Evolutionary conservation across 306 rosid genomes (phyloP).

Genomic region (Castanea sativa): DNA sequence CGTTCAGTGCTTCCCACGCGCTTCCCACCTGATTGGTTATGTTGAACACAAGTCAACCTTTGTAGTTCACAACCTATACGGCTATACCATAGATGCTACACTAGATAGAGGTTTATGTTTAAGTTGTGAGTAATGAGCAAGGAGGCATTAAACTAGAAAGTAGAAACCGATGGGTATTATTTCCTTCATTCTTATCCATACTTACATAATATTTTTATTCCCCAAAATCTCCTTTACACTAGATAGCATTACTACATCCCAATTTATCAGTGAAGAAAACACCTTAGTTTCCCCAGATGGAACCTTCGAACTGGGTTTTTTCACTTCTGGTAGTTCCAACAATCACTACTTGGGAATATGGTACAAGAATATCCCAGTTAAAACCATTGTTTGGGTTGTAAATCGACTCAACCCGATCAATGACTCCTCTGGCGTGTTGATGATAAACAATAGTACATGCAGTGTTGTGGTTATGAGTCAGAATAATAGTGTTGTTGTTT

Average conservation of each 20-base stretch:
- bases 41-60: no score
- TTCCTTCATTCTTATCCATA: no score
- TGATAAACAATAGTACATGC: conserved; percentile 11
- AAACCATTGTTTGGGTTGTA: conserved; percentile 61
- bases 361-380: conserved; percentile 30
- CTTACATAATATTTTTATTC: not conserved
- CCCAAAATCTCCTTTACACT: not conserved
- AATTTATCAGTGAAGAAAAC: conserved; percentile 2
- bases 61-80: no score
- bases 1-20: no score
- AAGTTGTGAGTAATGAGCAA: no score
- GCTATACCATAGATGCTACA: no score
- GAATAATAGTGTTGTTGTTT: conserved; percentile 20
- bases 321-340: conserved; percentile 27
- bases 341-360: conserved; percentile 47
- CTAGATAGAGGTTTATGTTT: no score
- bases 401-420: conserved; percentile 39
- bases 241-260: conserved; percentile 19
- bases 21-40: no score
- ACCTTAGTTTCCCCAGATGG: conserved; percentile 27
- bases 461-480: conserved; percentile 17
- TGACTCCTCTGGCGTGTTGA: conserved; percentile 37
- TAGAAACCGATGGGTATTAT: no score
- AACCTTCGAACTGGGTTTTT: conserved; percentile 37
- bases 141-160: no score